A percentile compares a stretch with the other conserved stretches of the same genome.
Evolutionary conservation across 306 rosid genomes (phyloP).

Genomic region (Comarum palustre): DNA sequence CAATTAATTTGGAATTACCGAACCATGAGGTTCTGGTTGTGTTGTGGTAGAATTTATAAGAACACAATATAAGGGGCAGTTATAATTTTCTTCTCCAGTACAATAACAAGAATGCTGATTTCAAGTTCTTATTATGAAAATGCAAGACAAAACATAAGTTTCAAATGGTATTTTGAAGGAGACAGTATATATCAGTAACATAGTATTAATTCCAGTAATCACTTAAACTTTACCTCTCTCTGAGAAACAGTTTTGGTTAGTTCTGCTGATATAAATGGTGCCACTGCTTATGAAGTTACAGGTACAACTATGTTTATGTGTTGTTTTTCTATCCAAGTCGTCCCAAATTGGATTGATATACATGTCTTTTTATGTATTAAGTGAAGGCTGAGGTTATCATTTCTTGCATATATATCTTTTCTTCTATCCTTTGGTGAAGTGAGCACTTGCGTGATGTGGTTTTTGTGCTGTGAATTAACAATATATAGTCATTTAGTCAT

Average conservation of each 20-base stretch:
- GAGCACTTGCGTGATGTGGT: not conserved
- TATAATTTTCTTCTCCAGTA: too few relatives aligned
- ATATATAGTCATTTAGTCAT: not conserved
- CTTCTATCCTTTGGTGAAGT: not conserved
- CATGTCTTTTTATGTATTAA: not conserved
- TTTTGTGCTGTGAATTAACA: not conserved
- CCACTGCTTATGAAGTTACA: slow-evolving; percentile 86
- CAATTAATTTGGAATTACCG: too few relatives aligned
- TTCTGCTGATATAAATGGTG: slow-evolving; percentile 66
- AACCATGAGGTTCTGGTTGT: too few relatives aligned
- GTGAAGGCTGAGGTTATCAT: not conserved
- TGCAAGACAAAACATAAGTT: too few relatives aligned
- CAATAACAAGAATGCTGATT: too few relatives aligned
- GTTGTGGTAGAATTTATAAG: too few relatives aligned
- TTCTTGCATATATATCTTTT: not conserved
- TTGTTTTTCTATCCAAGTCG: not conserved
- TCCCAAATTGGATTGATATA: not conserved
- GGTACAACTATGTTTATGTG: slow-evolving; percentile 35
- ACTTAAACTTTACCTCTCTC: slow-evolving; percentile 6
- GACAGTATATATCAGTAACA: too few relatives aligned
- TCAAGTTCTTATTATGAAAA: too few relatives aligned
- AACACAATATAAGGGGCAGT: too few relatives aligned
- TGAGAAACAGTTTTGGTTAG: slow-evolving; percentile 73
- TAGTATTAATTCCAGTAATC: too few relatives aligned
- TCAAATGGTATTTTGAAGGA: too few relatives aligned